Evolutionary conservation across 306 rosid species (phyloP).

Genomic region (Rubus parviflorus): DNA sequence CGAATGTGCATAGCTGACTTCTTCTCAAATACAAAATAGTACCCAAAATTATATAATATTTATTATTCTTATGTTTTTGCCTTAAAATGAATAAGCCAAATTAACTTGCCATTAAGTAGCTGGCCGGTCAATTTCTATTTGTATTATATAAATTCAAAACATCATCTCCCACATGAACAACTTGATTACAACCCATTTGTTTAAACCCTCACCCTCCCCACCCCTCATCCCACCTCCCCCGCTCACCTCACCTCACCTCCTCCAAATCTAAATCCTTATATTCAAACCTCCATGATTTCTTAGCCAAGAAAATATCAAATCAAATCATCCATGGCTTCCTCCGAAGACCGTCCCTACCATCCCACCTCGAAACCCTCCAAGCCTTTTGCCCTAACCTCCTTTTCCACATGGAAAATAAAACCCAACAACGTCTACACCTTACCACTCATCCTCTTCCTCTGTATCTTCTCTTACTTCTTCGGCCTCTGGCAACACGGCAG

Average conservation of each 20-base stretch:
- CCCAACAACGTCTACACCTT: slow-evolving; percentile 46
- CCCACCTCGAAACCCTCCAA: slow-evolving; percentile 52
- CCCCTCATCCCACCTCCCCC: neutral
- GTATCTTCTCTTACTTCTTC: slow-evolving; percentile 48
- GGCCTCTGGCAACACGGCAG: slow-evolving; percentile 46
- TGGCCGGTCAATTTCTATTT: slow-evolving; percentile 1
- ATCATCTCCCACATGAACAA: neutral
- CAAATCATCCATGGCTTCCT: slow-evolving; percentile 18
- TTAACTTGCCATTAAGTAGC: neutral
- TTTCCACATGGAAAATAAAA: slow-evolving; percentile 37
- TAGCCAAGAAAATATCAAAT: neutral
- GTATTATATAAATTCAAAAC: neutral
- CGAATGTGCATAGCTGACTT: neutral
- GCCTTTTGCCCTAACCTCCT: neutral
- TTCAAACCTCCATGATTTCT: neutral
- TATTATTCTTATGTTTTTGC: neutral
- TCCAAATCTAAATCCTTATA: neutral
- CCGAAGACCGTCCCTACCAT: slow-evolving; percentile 33
- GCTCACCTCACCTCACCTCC: neutral
- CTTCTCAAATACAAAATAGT: neutral
- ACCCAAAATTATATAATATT: neutral
- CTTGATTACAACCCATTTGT: neutral
- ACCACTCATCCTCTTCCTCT: slow-evolving; percentile 53
- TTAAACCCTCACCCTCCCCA: neutral
- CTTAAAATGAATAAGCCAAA: neutral